phyloP scores from a whole-genome alignment of 441 rosid species.

The Cnidoscolus chayamansa region DNA sequence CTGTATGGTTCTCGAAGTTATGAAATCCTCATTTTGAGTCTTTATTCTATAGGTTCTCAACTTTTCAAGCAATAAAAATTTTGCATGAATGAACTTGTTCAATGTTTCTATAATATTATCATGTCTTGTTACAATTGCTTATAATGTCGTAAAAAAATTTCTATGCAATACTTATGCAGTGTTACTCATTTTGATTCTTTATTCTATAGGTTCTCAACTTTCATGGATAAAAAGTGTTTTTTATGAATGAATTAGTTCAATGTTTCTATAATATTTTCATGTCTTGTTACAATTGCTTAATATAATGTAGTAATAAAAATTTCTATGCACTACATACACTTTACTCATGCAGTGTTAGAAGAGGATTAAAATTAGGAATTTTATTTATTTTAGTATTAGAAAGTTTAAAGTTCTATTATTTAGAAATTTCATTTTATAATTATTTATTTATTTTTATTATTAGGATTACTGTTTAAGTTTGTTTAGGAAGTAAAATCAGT shows the following conservation, averaged over 20 bases:
- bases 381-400: no score
- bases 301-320: background rate
- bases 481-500: no score
- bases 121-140: background rate
- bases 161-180: background rate
- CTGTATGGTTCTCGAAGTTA: no score
- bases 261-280: background rate
- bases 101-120: background rate
- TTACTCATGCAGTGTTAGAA: background rate
- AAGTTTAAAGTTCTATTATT: no score
- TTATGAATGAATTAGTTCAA: constrained; percentile 3
- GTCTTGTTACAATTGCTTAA: background rate
- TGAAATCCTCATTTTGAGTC: no score
- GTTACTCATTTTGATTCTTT: constrained; percentile 1
- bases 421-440: no score
- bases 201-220: constrained; percentile 3
- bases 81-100: constrained; percentile 4
- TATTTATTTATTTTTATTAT: no score
- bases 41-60: constrained; percentile 35
- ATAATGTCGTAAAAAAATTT: background rate
- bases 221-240: background rate
- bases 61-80: background rate
- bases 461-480: no score
- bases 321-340: background rate
- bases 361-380: no score